Base-by-base conservation (phyloP, 192 early-diverging fungal genomes). In the Nowakowskiella sp. region DNA sequence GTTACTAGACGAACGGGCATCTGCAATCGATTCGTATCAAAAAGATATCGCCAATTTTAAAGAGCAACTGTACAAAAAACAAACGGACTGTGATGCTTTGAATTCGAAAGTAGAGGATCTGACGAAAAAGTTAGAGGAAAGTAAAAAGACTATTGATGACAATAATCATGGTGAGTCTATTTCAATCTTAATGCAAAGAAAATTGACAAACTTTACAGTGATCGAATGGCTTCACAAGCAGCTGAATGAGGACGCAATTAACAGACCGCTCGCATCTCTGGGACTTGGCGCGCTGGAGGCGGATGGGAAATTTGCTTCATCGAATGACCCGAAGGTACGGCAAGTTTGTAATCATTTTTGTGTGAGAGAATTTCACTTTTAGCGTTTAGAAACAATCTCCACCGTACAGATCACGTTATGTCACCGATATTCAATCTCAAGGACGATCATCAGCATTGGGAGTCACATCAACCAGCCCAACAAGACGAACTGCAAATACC, bases 181-280 rank as follows among this genome's bases (percentile, higher is more conserved):
- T 30, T 52, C 47, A 5, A 53, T 51, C 13, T 52, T 47, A 48
- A 46, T 31, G 31, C 6, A 42, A 19, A 23, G 13, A 23, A 2
- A 51, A 19, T 50, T n/a, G 22, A 45, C 4, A 2, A 26, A 32
- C 39, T 34, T 16, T 7, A 1, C 46, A 80, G 78, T 80, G n/a
- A 80, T 80, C 46, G 74, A 78, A 53, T 80, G 72, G 72, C 70
- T 80, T 13, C 78, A 80, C 54, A 80, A 80, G 54, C 78, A 78
- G 63, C 44, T 80, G 39, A 80, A 80, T 54, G 77, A 80, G 48
- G 72, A 80, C 32, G 71, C 76, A 7, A 55, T 78, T 3, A 46
- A 47, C 36, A 61, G 70, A 25, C 76, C 76, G 31, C 5, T 64
- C 9, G 25, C 42, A 4, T 16, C 3, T n/a, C n/a, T n/a, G n/a